Evolutionary conservation across 1,139 yeast genomes (phyloP).

Genomic region (Candida sanyaensis): DNA sequence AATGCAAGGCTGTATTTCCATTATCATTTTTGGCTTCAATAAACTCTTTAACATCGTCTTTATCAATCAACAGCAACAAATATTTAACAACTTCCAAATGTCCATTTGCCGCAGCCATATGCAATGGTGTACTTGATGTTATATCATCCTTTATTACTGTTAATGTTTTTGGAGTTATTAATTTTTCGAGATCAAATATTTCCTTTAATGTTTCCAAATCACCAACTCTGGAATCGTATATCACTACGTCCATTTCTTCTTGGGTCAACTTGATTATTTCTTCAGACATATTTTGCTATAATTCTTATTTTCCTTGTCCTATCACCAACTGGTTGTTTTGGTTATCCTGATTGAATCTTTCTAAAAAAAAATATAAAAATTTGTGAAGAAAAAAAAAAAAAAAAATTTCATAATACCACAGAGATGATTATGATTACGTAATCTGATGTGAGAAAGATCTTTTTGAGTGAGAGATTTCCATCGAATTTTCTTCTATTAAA

Average conservation of each 20-base stretch:
- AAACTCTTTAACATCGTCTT: conserved; percentile 46
- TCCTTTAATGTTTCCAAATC: conserved; percentile 74
- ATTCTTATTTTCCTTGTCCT: too few species aligned
- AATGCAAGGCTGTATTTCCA: conserved; percentile 92
- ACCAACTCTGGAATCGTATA: conserved; percentile 84
- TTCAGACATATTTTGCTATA: conserved; percentile 1
- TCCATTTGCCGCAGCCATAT: conserved; percentile 96
- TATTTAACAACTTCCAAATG: conserved; percentile 69
- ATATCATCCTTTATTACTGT: conserved; percentile 59
- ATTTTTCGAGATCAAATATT: conserved; percentile 49
- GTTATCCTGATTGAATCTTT: not conserved
- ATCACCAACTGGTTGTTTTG: too few species aligned
- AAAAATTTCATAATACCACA: not conserved
- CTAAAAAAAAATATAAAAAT: not conserved
- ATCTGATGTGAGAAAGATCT: not conserved
- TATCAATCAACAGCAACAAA: conserved; percentile 51
- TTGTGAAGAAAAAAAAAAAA: not conserved
- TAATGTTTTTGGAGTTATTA: conserved; percentile 54
- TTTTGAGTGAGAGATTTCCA: not conserved
- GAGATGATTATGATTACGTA: conserved; percentile 1
- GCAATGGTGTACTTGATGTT: conserved; percentile 75
- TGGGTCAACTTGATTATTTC: conserved; percentile 31
- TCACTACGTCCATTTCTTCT: conserved; percentile 81
- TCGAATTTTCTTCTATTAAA: not conserved
- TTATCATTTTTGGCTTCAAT: conserved; percentile 66